phyloP scores from a whole-genome alignment of 768 basidiomycete genomes.

The Cubamyces sp. region DNA sequence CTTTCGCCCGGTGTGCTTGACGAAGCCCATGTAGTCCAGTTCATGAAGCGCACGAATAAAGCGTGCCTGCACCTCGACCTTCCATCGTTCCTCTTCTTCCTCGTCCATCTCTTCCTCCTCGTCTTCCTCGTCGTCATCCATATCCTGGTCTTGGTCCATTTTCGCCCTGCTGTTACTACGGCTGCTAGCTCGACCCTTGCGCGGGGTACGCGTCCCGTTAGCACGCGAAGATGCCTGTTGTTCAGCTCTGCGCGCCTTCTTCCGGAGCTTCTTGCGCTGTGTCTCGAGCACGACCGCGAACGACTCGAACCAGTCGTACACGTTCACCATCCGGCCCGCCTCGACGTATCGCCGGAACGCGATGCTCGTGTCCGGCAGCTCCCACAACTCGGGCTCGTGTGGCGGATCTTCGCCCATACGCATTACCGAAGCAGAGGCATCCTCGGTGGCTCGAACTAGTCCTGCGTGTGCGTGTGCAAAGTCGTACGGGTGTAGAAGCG shows the following conservation, averaged over 20 bases:
- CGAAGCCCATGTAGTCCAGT: constrained; percentile 77
- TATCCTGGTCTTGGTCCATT: constrained; percentile 32
- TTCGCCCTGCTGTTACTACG: constrained; percentile 29
- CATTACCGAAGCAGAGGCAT: background rate
- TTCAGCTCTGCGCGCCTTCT: constrained; percentile 31
- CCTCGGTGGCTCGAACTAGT: constrained; percentile 10
- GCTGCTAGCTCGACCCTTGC: background rate
- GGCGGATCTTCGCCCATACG: constrained; percentile 31
- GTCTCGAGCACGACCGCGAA: constrained; percentile 70
- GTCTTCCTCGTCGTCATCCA: constrained; percentile 37
- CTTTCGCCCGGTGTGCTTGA: constrained; percentile 80
- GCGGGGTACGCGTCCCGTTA: background rate
- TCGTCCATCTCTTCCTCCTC: constrained; percentile 28
- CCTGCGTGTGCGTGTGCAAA: constrained; percentile 37
- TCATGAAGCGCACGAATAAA: constrained; percentile 83
- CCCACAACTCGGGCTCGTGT: constrained; percentile 41
- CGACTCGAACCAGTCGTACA: constrained; percentile 87
- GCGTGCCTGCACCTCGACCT: constrained; percentile 69
- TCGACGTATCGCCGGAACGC: constrained; percentile 78
- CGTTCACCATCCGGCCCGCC: constrained; percentile 81
- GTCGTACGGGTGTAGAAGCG: constrained; percentile 61
- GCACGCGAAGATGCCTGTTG: constrained; percentile 10
- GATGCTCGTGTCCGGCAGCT: constrained; percentile 75
- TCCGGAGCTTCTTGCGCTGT: constrained; percentile 43
- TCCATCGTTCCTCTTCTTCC: constrained; percentile 55